Evolutionary conservation across 2,329 filamentous ascomycete species (phyloP), one percentile per base, ranked within the genome.

Genomic region (Aureobasidium sp.): DNA sequence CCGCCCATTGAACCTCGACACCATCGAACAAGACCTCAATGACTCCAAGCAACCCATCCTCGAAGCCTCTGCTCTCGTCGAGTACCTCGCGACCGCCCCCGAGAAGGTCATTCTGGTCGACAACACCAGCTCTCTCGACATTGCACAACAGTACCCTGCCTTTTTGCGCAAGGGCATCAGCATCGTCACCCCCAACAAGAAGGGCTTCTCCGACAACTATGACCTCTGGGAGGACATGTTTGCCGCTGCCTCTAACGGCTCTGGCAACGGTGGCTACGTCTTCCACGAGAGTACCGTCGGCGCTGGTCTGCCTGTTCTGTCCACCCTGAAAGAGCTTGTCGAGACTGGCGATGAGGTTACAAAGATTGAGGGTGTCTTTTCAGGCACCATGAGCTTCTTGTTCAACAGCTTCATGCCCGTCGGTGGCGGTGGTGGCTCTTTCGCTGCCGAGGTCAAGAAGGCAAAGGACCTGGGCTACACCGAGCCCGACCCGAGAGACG

Each of bases 181-280:
- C 75, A 86, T 99, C 69, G 90, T 97, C 31, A 99, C 94, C 0
- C 92, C 94, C 47, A 99, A 97, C 82, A 99, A 99, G 81, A 99
- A 99, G 78, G 93, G 89, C 15, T 99, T 99, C 77, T 95, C 91
- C 0, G 87, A 89, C 63, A 86, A 84, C 49, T 86, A 90, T 70
- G 81, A 85, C 68, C 80, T 96, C 62, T 99, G 93, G 92, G 84
- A 90, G 70, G 85, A 89, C 66, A 97, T 99, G 72, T 95, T 96
- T 75, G 77, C 80, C 3, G 83, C 90, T 1, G 87, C 91, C 1
- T 81, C 83, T 52, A 80, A 82, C 1, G 88, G 88, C 47, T 75
- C 77, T 37, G 67, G 72, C 20, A 70, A 67, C 22, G 79, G 81
- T 49, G 90, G 92, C 47, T 89, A 91, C 72, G 82, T 97, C 64